These are phyloP conservation scores for Antrodiella citrinella DNA, from an alignment of 768 basidiomycete species.

Conservation along the genomic window DNA sequence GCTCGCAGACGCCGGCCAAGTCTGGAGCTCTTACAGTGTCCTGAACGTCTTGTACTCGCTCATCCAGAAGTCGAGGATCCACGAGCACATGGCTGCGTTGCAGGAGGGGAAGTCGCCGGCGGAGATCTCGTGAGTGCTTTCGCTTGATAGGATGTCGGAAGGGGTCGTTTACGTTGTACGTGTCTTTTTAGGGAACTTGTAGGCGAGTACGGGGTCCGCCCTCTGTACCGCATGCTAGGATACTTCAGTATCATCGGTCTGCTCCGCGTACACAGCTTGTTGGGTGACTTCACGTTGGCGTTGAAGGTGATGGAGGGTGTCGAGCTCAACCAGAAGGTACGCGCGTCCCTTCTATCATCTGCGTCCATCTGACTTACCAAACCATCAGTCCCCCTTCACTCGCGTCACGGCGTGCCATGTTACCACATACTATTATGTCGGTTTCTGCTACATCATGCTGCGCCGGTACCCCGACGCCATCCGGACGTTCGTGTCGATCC, in stretches of 20 bases:
- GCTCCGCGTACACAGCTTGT: conserved; percentile 88
- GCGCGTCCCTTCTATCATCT: conserved; percentile 3
- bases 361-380: neutral
- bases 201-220: conserved; percentile 86
- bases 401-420: conserved; percentile 97
- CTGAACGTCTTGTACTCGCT: conserved; percentile 97
- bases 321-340: conserved; percentile 82
- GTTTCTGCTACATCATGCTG: conserved; percentile 95
- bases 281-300: conserved; percentile 93
- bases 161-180: neutral
- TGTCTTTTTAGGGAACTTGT: conserved; percentile 55
- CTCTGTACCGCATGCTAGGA: conserved; percentile 90
- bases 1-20: conserved; percentile 71
- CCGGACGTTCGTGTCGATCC: conserved; percentile 83
- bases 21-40: conserved; percentile 98
- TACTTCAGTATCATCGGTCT: conserved; percentile 97
- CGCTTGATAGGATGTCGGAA: neutral
- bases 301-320: conserved; percentile 93
- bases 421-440: conserved; percentile 90
- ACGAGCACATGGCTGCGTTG: conserved; percentile 83
- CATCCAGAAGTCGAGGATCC: conserved; percentile 94
- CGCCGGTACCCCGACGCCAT: conserved; percentile 93
- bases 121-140: conserved; percentile 65
- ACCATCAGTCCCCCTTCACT: conserved; percentile 83
- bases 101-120: conserved; percentile 74